Percentiles rank a stretch among this genome's conserved stretches.
Evolutionary conservation across 495 filamentous ascomycete genomes (phyloP).

Genomic region (Cetradonia linearis): DNA sequence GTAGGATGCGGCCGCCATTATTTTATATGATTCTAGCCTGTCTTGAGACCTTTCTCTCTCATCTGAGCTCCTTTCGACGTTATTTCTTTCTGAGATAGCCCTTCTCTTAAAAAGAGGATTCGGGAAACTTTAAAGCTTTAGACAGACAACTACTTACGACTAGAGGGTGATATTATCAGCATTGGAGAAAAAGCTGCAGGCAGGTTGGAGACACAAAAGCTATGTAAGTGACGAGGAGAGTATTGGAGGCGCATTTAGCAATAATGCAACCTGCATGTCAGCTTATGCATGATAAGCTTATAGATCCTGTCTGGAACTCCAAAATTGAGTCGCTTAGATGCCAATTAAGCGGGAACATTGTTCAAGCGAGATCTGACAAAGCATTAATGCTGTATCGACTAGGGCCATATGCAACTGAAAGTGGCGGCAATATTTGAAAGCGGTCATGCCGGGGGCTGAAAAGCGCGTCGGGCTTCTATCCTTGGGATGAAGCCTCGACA

Average conservation of each 20-base stretch:
- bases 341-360: not conserved
- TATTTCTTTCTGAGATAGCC: not conserved
- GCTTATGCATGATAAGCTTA: not conserved
- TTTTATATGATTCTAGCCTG: not conserved
- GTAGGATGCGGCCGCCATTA: not conserved
- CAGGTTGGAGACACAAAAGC: too few relatives aligned
- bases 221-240: too few relatives aligned
- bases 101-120: not conserved
- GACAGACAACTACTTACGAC: not conserved
- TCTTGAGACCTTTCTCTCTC: not conserved
- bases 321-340: not conserved
- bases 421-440: not conserved
- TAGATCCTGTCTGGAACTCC: not conserved
- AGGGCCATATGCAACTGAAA: not conserved
- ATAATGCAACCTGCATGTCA: not conserved
- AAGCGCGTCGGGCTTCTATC: not conserved
- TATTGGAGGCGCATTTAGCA: not conserved
- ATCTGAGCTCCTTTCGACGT: not conserved
- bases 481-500: not conserved
- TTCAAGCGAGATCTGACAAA: slow-evolving; percentile 13
- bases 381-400: not conserved
- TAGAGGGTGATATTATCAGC: not conserved
- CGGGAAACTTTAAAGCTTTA: not conserved
- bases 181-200: not conserved
- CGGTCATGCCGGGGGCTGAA: not conserved